Conservation (phyloP, 768 basidiomycete species). For the Macrocybe gigantea region DNA sequence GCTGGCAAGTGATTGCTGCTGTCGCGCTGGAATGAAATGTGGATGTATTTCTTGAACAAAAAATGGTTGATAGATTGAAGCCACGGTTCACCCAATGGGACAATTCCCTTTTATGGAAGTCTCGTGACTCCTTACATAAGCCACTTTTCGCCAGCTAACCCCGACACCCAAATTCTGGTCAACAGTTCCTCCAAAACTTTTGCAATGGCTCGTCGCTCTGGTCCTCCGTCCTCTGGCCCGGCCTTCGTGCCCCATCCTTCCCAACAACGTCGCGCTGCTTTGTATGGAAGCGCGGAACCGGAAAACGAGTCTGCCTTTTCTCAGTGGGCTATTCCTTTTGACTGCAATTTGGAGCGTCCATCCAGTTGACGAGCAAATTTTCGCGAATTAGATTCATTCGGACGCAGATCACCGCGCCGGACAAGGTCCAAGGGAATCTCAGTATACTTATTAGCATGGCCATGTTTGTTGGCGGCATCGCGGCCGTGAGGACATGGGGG, state of each 20-base stretch:
- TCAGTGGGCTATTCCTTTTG: conserved; percentile 21
- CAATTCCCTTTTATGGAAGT: no score
- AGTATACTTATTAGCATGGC: conserved; percentile 60
- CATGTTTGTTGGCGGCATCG: conserved; percentile 66
- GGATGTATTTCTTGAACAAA: no score
- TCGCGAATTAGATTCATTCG: conserved; percentile 35
- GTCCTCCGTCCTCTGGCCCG: conserved; percentile 46
- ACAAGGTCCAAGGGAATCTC: conserved; percentile 71
- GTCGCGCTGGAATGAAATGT: no score
- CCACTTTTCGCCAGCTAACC: no score
- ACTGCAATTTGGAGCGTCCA: background rate
- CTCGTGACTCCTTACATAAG: no score
- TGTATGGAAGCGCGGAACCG: conserved; percentile 54
- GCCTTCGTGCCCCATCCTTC: conserved; percentile 49
- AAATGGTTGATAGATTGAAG: no score
- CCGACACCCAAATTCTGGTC: no score
- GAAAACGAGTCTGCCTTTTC: conserved; percentile 64
- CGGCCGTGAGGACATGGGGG: conserved; percentile 71
- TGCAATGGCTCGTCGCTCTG: conserved; percentile 63
- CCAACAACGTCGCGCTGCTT: conserved; percentile 29
- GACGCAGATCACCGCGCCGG: conserved; percentile 64
- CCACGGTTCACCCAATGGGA: no score
- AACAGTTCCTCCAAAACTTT: no score
- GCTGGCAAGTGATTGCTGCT: no score
- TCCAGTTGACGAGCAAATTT: no score